Conservation (phyloP, 2,329 filamentous ascomycete genomes). For the Ustulina deusta region DNA sequence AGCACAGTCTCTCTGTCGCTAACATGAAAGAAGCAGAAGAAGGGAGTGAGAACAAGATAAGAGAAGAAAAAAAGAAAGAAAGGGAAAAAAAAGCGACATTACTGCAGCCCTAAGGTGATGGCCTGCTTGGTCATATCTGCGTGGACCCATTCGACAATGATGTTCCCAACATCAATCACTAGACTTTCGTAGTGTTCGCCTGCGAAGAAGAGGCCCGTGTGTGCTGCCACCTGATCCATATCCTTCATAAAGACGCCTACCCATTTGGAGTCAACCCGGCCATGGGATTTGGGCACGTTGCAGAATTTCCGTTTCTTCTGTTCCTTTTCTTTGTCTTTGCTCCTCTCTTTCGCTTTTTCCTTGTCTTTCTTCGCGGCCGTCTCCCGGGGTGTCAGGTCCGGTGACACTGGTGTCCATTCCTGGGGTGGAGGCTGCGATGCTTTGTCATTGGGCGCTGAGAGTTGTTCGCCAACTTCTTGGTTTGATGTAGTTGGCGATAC, state of each 20-base stretch:
- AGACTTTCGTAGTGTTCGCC: constrained; percentile 79
- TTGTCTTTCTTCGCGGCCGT: constrained; percentile 8
- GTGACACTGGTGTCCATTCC: constrained; percentile 32
- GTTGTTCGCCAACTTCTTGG: constrained; percentile 5
- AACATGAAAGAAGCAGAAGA: too few species aligned
- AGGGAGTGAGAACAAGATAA: too few species aligned
- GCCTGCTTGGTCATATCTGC: constrained; percentile 66
- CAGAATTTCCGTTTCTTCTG: constrained; percentile 76
- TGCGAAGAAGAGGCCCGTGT: constrained; percentile 83
- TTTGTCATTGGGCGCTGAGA: neutral
- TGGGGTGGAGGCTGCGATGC: neutral
- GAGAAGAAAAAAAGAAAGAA: too few species aligned
- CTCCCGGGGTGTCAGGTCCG: constrained; percentile 4
- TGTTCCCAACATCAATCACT: constrained; percentile 78
- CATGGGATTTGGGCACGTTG: constrained; percentile 69
- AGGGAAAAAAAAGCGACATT: constrained; percentile 1
- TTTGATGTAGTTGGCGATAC: constrained; percentile 4
- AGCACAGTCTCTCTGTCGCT: neutral
- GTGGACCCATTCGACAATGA: constrained; percentile 76
- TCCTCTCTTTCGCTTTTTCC: constrained; percentile 40
- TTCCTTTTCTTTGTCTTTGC: constrained; percentile 29
- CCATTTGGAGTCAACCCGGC: constrained; percentile 77
- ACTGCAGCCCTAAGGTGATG: constrained; percentile 51
- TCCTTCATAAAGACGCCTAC: constrained; percentile 82
- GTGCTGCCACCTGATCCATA: constrained; percentile 86